Evolutionary conservation across 2,329 filamentous ascomycete genomes (phyloP).

Genomic region (Hymenoscyphus fructigenus): DNA sequence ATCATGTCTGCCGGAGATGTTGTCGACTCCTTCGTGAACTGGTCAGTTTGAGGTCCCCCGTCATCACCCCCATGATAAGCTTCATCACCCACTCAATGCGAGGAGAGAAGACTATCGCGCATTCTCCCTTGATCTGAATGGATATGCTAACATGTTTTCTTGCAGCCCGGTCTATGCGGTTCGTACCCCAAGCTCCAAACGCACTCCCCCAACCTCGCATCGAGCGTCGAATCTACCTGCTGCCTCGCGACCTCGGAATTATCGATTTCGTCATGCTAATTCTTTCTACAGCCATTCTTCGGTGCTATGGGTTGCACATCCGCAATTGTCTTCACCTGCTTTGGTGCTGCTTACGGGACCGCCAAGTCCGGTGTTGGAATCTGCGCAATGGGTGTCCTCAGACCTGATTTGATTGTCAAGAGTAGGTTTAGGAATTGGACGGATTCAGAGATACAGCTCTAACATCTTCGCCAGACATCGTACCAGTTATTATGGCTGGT

Average conservation of each 20-base stretch:
- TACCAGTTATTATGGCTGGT: conserved; percentile 99
- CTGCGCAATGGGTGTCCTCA: conserved; percentile 94
- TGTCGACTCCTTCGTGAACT: conserved; percentile 46
- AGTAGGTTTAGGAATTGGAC: conserved; percentile 59
- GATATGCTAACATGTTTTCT: conserved; percentile 45
- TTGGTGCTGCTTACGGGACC: conserved; percentile 96
- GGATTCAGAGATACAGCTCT: conserved; percentile 14
- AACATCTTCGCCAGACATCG: conserved; percentile 69
- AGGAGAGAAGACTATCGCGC: background rate
- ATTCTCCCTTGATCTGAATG: conserved; percentile 6
- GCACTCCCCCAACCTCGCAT: conserved; percentile 19
- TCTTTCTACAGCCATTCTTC: conserved; percentile 70
- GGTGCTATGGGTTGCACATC: conserved; percentile 95
- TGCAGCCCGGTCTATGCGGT: conserved; percentile 96
- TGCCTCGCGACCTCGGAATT: conserved; percentile 5
- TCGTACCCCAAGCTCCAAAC: conserved; percentile 53
- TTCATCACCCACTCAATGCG: conserved; percentile 1
- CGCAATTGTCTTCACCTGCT: conserved; percentile 94
- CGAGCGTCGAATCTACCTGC: conserved; percentile 10
- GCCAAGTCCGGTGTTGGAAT: conserved; percentile 99
- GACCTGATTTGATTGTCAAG: conserved; percentile 98
- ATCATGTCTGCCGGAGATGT: conserved; percentile 69
- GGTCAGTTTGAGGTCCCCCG: conserved; percentile 59
- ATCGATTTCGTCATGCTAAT: conserved; percentile 33
- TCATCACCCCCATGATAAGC: conserved; percentile 34